Percentiles rank a stretch among this genome's conserved stretches.
Conservation (phyloP, 2,329 filamentous ascomycete species). For the Paraconiothyrium brasiliense region DNA sequence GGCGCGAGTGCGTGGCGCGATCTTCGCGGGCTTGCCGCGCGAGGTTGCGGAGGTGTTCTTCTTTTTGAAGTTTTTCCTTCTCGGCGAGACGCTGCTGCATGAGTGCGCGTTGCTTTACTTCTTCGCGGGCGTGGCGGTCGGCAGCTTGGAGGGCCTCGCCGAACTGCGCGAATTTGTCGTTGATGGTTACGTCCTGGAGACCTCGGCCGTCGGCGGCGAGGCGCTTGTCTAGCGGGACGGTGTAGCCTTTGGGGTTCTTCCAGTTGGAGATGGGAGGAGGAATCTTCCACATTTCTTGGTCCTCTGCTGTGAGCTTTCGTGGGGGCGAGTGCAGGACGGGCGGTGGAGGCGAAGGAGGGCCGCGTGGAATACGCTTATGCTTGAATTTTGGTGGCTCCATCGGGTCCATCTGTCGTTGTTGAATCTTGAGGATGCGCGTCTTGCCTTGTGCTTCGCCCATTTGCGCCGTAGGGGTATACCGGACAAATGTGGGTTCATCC, state of each 20-base stretch:
- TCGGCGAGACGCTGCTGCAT: constrained; percentile 98
- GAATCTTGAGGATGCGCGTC: constrained; percentile 98
- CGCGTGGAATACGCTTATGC: constrained; percentile 96
- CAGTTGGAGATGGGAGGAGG: constrained; percentile 93
- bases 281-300: constrained; percentile 96
- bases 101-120: constrained; percentile 87
- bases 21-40: constrained; percentile 94
- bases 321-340: constrained; percentile 96
- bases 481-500: constrained; percentile 89
- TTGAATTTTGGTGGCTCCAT: constrained; percentile 99
- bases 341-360: constrained; percentile 89
- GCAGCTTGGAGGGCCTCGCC: constrained; percentile 94
- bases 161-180: constrained; percentile 98
- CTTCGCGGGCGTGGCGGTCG: constrained; percentile 92
- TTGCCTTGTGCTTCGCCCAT: constrained; percentile 90
- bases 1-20: constrained; percentile 61
- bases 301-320: constrained; percentile 92
- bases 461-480: constrained; percentile 95
- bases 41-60: constrained; percentile 86
- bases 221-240: constrained; percentile 93
- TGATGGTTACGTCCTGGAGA: constrained; percentile 92
- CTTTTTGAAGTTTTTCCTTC: constrained; percentile 94
- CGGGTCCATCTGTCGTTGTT: constrained; percentile 90
- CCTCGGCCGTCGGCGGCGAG: constrained; percentile 92
- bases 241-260: constrained; percentile 99